Percentiles rank a stretch among this genome's conserved stretches.
Conservation (phyloP, 352 stramenopile species). For the Halophytophthora batemanensis region DNA sequence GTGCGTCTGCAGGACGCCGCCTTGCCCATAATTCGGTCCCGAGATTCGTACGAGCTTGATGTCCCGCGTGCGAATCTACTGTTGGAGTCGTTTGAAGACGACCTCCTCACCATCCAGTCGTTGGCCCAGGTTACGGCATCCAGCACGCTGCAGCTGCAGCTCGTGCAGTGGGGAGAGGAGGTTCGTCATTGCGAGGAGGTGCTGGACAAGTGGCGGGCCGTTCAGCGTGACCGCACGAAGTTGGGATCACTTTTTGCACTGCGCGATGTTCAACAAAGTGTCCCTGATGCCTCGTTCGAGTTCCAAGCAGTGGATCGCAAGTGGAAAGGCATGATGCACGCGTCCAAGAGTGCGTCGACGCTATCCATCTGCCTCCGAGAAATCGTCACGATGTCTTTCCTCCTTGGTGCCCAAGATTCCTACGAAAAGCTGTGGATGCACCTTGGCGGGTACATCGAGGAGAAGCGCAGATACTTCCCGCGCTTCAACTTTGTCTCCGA, state of each 20-base stretch:
- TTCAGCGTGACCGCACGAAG: slow-evolving; percentile 51
- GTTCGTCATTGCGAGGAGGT: slow-evolving; percentile 60
- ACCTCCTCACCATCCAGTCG: slow-evolving; percentile 55
- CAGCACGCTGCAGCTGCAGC: slow-evolving; percentile 26
- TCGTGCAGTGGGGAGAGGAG: slow-evolving; percentile 59
- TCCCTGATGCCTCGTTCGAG: slow-evolving; percentile 47
- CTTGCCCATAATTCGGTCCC: slow-evolving; percentile 39
- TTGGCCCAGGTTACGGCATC: slow-evolving; percentile 47
- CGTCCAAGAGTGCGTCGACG: slow-evolving; percentile 42
- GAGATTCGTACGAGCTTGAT: slow-evolving; percentile 50
- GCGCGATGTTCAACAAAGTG: slow-evolving; percentile 54
- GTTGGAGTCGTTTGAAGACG: slow-evolving; percentile 47
- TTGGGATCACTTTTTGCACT: slow-evolving; percentile 46
- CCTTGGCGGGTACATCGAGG: slow-evolving; percentile 46
- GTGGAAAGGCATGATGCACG: slow-evolving; percentile 66
- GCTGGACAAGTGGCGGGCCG: slow-evolving; percentile 47
- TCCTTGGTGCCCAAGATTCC: slow-evolving; percentile 32
- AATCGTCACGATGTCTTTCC: slow-evolving; percentile 52
- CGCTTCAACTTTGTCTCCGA: slow-evolving; percentile 68
- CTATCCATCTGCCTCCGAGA: slow-evolving; percentile 55
- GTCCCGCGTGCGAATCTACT: slow-evolving; percentile 21
- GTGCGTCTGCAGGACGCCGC: slow-evolving; percentile 29
- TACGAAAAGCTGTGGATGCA: slow-evolving; percentile 62
- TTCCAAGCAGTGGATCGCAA: slow-evolving; percentile 67
- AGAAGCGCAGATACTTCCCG: slow-evolving; percentile 57